Conservation (phyloP, 2,329 filamentous ascomycete species). For the Aspergillus arachidicola region DNA sequence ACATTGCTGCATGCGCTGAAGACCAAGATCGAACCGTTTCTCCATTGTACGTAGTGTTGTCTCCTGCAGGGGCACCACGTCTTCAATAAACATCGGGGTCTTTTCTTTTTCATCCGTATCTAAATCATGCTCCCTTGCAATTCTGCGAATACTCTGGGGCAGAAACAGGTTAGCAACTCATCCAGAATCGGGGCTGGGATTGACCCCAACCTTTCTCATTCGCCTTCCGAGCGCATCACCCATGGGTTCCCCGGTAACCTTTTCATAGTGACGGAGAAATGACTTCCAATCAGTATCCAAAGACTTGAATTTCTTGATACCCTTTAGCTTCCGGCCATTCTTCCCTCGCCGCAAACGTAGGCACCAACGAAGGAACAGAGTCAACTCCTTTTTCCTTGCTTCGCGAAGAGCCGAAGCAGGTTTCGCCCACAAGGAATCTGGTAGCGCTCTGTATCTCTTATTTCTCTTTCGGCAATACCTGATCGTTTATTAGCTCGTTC, state of each 20-base stretch:
- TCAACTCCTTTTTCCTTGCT: conserved; percentile 1
- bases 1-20: too few species aligned
- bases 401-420: background rate
- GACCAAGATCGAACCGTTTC: background rate
- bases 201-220: too few species aligned
- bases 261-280: conserved; percentile 2
- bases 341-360: background rate
- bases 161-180: too few species aligned
- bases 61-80: conserved; percentile 1
- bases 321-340: conserved; percentile 6
- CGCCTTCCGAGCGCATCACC: too few species aligned
- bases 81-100: conserved; percentile 2
- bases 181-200: too few species aligned
- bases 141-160: too few species aligned
- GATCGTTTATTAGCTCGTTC: too few species aligned
- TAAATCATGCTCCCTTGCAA: too few species aligned
- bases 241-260: background rate
- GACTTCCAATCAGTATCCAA: conserved; percentile 5
- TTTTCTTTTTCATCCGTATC: too few species aligned
- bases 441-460: too few species aligned
- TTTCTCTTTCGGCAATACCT: too few species aligned
- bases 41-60: background rate
- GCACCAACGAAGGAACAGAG: conserved; percentile 1
- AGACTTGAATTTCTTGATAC: conserved; percentile 4
- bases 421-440: background rate